phyloP scores from a whole-genome alignment of 2,329 filamentous ascomycete species.

The Ophiocordyceps australis region DNA sequence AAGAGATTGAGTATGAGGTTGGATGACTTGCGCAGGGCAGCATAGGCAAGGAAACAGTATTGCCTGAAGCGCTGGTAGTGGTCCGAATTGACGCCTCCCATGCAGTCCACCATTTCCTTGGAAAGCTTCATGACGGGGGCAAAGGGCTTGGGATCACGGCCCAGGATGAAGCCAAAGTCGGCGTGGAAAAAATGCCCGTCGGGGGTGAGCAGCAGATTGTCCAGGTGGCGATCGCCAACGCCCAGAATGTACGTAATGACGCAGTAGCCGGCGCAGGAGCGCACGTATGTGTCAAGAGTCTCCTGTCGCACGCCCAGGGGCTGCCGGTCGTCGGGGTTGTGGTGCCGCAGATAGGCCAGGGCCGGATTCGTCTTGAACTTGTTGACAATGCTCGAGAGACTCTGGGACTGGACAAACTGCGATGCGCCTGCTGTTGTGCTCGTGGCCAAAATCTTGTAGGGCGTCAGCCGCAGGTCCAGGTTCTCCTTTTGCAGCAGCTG shows the following conservation, averaged over 20 bases:
- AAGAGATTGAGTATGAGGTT: conserved; percentile 92
- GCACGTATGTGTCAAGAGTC: conserved; percentile 86
- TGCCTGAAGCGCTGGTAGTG: conserved; percentile 84
- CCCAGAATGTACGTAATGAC: conserved; percentile 97
- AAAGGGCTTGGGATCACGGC: conserved; percentile 92
- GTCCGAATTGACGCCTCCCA: conserved; percentile 69
- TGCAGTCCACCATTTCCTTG: conserved; percentile 96
- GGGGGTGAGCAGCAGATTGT: conserved; percentile 82
- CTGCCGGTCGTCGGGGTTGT: conserved; percentile 73
- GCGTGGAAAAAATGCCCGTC: conserved; percentile 95
- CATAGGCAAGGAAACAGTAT: conserved; percentile 91
- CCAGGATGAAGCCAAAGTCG: conserved; percentile 95
- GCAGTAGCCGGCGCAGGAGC: conserved; percentile 92
- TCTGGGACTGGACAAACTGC: conserved; percentile 81
- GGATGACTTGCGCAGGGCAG: conserved; percentile 72
- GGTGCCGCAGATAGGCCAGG: conserved; percentile 68
- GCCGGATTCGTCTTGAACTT: conserved; percentile 63
- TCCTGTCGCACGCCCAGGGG: conserved; percentile 80
- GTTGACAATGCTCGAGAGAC: conserved; percentile 62
- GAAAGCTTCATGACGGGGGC: conserved; percentile 93
- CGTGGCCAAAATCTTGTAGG: conserved; percentile 91
- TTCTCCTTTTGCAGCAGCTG: conserved; percentile 91
- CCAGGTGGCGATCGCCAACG: conserved; percentile 86
- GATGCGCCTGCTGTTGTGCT: conserved; percentile 77
- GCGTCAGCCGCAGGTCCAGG: conserved; percentile 81